These are phyloP conservation scores for Otatea glauca DNA, from an alignment of 176 grass and related monocot genomes.

Conservation along the genomic window DNA sequence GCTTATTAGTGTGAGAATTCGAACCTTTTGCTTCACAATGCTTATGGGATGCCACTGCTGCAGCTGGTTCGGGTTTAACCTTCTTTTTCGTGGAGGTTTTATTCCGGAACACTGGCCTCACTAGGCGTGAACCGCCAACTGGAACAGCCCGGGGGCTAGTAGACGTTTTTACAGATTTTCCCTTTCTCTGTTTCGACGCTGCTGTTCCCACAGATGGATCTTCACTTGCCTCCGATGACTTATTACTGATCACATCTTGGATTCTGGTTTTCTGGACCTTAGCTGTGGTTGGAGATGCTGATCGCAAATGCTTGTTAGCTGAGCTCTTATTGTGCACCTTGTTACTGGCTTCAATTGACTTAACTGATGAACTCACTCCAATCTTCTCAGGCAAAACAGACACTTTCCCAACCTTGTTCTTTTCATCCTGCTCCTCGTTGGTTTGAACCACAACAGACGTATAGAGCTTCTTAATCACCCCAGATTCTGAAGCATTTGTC, in stretches of 20 bases:
- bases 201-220: constrained; percentile 30
- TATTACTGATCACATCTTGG: constrained; percentile 83
- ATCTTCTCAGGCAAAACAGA: constrained; percentile 58
- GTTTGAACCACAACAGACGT: constrained; percentile 54
- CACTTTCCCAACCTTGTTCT: constrained; percentile 51
- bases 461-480: constrained; percentile 69
- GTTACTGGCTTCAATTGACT: constrained; percentile 32
- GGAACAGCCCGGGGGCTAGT: constrained; percentile 56
- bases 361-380: constrained; percentile 38
- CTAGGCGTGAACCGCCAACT: constrained; percentile 56
- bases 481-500: constrained; percentile 56
- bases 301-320: constrained; percentile 47
- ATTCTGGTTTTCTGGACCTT: constrained; percentile 85
- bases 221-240: constrained; percentile 48
- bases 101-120: constrained; percentile 71
- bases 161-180: constrained; percentile 63
- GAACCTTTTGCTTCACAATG: constrained; percentile 50
- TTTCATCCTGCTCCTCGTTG: constrained; percentile 47
- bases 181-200: constrained; percentile 62
- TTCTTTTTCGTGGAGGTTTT: constrained; percentile 81
- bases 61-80: constrained; percentile 65
- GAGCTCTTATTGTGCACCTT: constrained; percentile 44
- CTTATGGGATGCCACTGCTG: constrained; percentile 31
- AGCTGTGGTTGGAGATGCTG: constrained; percentile 50
- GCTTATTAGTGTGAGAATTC: constrained; percentile 35